Base-by-base conservation (phyloP, 345 rosid genomes). In the Punica granatum region DNA sequence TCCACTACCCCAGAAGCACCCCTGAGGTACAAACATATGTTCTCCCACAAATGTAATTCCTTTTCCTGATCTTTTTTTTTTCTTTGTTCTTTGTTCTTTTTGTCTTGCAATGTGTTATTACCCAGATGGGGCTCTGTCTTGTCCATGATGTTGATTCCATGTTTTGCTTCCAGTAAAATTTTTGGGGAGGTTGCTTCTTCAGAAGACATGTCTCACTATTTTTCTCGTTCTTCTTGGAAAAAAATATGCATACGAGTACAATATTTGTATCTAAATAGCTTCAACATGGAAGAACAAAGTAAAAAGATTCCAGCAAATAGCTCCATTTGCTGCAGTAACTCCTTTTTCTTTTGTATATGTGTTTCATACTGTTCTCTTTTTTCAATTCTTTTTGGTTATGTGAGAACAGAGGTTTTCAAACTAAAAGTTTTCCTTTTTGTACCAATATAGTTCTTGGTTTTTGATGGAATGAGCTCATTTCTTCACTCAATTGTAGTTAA, bases 1-100 rank as follows among this genome's bases (percentile, higher is more conserved):
- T 93, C 80, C 97, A 93, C 75, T 93, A 93, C 73, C 97, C 98
- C 60, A 87, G 98, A 83, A 94, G 99, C 79, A 70, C 99, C 5
- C 98, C 99, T 70, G 95, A 94, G 98, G 98, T 88, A 73, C 23
- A 15, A 48, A 46, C 41, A 33, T 68, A 12, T 28, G 18, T 25
- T 54, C 15, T 67, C 15, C 53, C 67, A 44, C 67, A 70, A 68
- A 62, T 41, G 7, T 19, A 35, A 65, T 16, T 31, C 30, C 39
- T 15, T 68, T 16, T 31, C 30, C 39, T 15, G 65, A 44, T 34
- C 32, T 21, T 41, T n/a, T 0, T 7, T 28, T 18, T 41, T 41
- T 53, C 19, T 21, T 9, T 6, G 2, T 36, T 7, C 63, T 28
- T 69, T 67, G 69, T n/a, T n/a, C n/a, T n/a, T n/a, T n/a, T n/a